These are phyloP conservation scores for Clonostachys sp. DNA, from an alignment of 2,329 filamentous ascomycete genomes.

Conservation along the genomic window DNA sequence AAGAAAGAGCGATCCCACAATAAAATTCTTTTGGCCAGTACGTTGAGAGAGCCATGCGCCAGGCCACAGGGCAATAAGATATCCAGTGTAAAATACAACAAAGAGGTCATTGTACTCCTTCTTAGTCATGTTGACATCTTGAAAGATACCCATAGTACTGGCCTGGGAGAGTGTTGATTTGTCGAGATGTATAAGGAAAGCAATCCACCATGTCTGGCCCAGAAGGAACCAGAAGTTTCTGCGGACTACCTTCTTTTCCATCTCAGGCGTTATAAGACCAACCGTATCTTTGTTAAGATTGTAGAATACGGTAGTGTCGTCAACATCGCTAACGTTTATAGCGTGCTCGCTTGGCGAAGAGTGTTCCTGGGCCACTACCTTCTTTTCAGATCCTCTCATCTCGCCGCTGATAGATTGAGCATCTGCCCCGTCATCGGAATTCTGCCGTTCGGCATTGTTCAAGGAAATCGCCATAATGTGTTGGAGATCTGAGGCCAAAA, in stretches of 20 bases:
- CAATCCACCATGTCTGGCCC: slow-evolving; percentile 12
- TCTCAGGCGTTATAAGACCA: slow-evolving; percentile 4
- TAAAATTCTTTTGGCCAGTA: slow-evolving; percentile 14
- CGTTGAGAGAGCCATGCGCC: slow-evolving; percentile 12
- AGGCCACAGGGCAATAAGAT: slow-evolving; percentile 14
- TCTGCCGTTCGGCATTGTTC: no score
- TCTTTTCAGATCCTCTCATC: no score
- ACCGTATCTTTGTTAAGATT: slow-evolving; percentile 10
- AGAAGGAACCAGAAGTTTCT: slow-evolving; percentile 15
- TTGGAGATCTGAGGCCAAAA: no score
- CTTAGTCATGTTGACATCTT: slow-evolving; percentile 12
- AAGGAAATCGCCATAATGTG: no score
- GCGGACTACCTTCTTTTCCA: slow-evolving; percentile 5
- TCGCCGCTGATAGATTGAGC: no score
- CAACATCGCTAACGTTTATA: slow-evolving; percentile 4
- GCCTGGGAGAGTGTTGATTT: slow-evolving; percentile 14
- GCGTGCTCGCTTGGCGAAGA: no score
- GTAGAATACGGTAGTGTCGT: slow-evolving; percentile 14
- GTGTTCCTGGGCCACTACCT: no score
- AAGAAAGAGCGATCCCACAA: slow-evolving; percentile 9
- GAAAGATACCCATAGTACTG: slow-evolving; percentile 15
- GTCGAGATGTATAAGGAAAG: slow-evolving; percentile 15
- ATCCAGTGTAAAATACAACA: slow-evolving; percentile 13
- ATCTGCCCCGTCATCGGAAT: no score
- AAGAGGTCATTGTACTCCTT: slow-evolving; percentile 13